Percentiles rank a stretch among this genome's conserved stretches.
Conservation (phyloP, 768 basidiomycete genomes). For the Xerocomus spinulosus region DNA sequence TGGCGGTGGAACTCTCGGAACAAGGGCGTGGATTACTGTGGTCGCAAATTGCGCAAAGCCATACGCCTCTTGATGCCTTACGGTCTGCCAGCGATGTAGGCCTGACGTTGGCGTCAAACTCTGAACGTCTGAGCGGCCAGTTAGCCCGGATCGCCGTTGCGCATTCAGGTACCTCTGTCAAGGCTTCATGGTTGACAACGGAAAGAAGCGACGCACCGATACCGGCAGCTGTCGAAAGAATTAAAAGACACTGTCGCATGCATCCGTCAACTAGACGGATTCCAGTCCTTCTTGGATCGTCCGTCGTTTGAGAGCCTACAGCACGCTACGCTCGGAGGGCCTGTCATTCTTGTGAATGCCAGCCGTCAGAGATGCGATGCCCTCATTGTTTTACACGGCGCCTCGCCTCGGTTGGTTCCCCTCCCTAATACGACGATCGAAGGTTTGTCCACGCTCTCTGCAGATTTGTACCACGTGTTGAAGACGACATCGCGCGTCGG, state of each 20-base stretch:
- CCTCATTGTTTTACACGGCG: constrained; percentile 28
- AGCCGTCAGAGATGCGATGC: constrained; percentile 35
- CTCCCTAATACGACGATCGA: constrained; percentile 13
- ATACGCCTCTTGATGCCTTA: constrained; percentile 24
- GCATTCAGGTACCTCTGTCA: not conserved
- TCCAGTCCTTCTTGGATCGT: constrained; percentile 30
- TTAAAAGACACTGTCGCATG: constrained; percentile 17
- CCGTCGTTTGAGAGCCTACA: constrained; percentile 15
- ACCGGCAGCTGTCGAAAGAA: constrained; percentile 15
- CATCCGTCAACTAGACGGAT: constrained; percentile 24
- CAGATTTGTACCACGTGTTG: constrained; percentile 3
- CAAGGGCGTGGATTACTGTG: constrained; percentile 30
- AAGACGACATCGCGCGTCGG: constrained; percentile 6
- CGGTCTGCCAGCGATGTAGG: constrained; percentile 14
- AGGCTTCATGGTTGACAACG: not conserved
- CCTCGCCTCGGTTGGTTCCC: constrained; percentile 17
- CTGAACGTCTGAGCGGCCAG: constrained; percentile 20
- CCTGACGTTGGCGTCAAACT: constrained; percentile 19
- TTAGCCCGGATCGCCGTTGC: constrained; percentile 4
- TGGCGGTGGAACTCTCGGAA: constrained; percentile 34
- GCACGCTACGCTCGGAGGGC: constrained; percentile 24
- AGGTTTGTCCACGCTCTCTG: constrained; percentile 8
- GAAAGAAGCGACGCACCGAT: constrained; percentile 15
- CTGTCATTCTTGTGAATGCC: constrained; percentile 37
- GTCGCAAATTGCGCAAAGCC: constrained; percentile 27